Percentiles rank a stretch among this genome's conserved stretches.
These are phyloP conservation scores for Dryadomyces sulphureus DNA, from an alignment of 2,329 filamentous ascomycete species.

Conservation along the genomic window DNA sequence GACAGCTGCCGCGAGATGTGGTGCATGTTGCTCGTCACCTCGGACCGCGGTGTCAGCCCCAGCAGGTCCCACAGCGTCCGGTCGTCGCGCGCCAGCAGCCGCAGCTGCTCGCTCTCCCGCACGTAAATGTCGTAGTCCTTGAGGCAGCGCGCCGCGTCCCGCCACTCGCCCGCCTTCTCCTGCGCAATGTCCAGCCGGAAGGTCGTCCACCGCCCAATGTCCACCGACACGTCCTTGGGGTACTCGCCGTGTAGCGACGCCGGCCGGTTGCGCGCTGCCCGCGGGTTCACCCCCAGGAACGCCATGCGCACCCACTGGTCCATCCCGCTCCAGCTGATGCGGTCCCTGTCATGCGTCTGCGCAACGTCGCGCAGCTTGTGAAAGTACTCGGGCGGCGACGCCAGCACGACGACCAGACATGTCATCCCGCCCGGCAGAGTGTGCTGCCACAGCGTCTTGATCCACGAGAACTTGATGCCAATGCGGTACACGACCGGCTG, in stretches of 20 bases:
- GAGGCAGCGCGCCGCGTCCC: constrained; percentile 36
- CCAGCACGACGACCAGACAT: constrained; percentile 30
- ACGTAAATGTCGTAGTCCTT: constrained; percentile 54
- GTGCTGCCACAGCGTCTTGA: constrained; percentile 28
- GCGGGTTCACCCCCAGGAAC: constrained; percentile 24
- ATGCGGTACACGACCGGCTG: constrained; percentile 21
- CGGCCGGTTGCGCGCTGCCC: constrained; percentile 18
- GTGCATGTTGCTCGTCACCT: constrained; percentile 4
- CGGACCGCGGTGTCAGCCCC: neutral
- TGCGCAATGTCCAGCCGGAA: constrained; percentile 30
- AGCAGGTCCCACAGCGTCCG: constrained; percentile 11
- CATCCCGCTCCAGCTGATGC: constrained; percentile 21
- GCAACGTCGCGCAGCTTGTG: constrained; percentile 20
- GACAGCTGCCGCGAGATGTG: constrained; percentile 25
- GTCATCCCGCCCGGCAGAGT: constrained; percentile 17
- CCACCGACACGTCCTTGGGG: constrained; percentile 24
- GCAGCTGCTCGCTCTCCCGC: constrained; percentile 5
- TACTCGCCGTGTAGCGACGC: constrained; percentile 19
- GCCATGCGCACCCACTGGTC: constrained; percentile 36
- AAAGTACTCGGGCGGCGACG: constrained; percentile 33
- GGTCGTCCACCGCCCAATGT: constrained; percentile 43
- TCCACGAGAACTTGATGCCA: constrained; percentile 27
- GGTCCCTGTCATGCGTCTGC: constrained; percentile 19
- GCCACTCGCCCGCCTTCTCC: constrained; percentile 15
- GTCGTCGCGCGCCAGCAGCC: constrained; percentile 9